Evolutionary conservation across 2,329 filamentous ascomycete species (phyloP), one percentile per base, ranked within the genome.

Genomic region (Rosellinia necatrix): DNA sequence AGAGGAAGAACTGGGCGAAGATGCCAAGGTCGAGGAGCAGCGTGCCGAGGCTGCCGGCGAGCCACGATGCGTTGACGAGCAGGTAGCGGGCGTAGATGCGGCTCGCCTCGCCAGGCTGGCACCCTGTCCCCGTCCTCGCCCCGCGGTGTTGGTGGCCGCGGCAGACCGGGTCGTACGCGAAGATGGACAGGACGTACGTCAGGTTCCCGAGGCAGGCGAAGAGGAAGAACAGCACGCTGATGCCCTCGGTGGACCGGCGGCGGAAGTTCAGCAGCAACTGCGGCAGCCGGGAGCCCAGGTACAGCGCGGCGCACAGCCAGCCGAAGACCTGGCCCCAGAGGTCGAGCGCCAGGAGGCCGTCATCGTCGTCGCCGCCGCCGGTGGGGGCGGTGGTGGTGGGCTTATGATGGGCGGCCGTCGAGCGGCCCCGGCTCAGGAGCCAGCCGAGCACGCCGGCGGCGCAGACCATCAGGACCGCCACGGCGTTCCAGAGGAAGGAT

Each of bases 181-280:
- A 81, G 64, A 99, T 97, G 32, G 88, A 92, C 32, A 96, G 77
- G 15, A 97, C 92, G 68, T 96, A 97, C 0, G 92, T 97, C 62
- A 96, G 73, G 71, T 99, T 99, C 2, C 94, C 94, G 5, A 97
- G 84, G 70, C 93, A 97, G 4, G 94, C 94, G 71, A 99, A 97
- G 19, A 97, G 79, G 77, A 97, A 97, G 75, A 97, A 99, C 9
- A 97, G 81, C 76, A 97, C 86, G 62, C 90, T 93, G 17, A 99
- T 88, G 3, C 94, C 94, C 53, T 97, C 92, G 1, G 92, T 97
- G 38, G 88, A 92, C 76, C 96, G 96, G 60, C 94, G 88, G 17
- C 90, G 85, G 77, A 91, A 96, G 74, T 97, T 99, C 49, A 97
- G 84, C 6, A 97, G 80, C 1, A 99, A 80, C 75, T 99, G 94